These are phyloP conservation scores for Pseudocercospora pini-densiflorae DNA, from an alignment of 2,329 filamentous ascomycete genomes.

Conservation along the genomic window DNA sequence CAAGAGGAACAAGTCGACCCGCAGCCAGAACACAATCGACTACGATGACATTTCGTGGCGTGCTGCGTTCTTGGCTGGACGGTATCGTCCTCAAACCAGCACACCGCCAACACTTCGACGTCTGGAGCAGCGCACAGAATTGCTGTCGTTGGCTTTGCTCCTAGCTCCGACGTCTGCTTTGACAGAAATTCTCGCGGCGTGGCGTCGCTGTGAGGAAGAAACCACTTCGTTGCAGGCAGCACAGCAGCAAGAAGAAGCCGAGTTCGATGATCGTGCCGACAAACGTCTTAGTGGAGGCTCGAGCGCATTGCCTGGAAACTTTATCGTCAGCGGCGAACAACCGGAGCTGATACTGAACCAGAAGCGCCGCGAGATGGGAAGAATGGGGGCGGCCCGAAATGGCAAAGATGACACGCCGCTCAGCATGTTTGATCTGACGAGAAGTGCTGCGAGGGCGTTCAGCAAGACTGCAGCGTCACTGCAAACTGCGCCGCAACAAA, in stretches of 20 bases:
- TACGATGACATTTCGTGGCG: slow-evolving; percentile 76
- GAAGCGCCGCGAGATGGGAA: slow-evolving; percentile 46
- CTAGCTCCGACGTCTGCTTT: slow-evolving; percentile 72
- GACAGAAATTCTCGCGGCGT: slow-evolving; percentile 75
- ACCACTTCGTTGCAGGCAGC: slow-evolving; percentile 68
- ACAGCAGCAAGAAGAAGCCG: slow-evolving; percentile 70
- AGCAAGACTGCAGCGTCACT: slow-evolving; percentile 52
- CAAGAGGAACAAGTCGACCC: slow-evolving; percentile 25
- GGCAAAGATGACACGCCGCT: slow-evolving; percentile 50
- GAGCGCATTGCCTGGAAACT: slow-evolving; percentile 49
- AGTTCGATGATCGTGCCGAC: slow-evolving; percentile 71
- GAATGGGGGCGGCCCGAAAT: slow-evolving; percentile 27
- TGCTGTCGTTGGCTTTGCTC: slow-evolving; percentile 74
- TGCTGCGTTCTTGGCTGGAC: slow-evolving; percentile 77
- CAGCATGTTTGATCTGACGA: slow-evolving; percentile 58
- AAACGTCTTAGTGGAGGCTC: slow-evolving; percentile 39
- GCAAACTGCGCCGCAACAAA: slow-evolving; percentile 19
- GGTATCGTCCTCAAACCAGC: slow-evolving; percentile 59
- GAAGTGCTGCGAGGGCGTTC: slow-evolving; percentile 55
- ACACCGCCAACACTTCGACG: slow-evolving; percentile 67
- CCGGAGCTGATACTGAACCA: slow-evolving; percentile 44
- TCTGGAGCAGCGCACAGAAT: slow-evolving; percentile 80
- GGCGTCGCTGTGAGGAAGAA: slow-evolving; percentile 78
- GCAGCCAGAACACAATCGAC: slow-evolving; percentile 29
- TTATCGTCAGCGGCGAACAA: slow-evolving; percentile 43